Conservation (phyloP, 2,329 filamentous ascomycete genomes). For the Myriosclerotinia duriaeana region DNA sequence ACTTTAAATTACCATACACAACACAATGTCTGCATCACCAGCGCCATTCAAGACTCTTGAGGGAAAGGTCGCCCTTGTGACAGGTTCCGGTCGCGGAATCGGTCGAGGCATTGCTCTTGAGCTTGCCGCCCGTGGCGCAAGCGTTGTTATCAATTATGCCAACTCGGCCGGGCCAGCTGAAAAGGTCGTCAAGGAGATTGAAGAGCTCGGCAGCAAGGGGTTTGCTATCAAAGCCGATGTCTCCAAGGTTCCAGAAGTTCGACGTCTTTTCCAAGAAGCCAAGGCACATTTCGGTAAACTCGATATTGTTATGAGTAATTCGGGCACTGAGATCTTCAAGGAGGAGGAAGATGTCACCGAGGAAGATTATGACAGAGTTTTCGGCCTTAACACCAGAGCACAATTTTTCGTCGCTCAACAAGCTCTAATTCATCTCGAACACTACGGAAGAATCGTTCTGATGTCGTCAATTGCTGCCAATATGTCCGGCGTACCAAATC, state of each 20-base stretch:
- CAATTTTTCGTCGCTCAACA: slow-evolving; percentile 78
- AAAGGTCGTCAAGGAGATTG: slow-evolving; percentile 54
- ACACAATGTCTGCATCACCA: slow-evolving; percentile 7
- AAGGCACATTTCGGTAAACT: slow-evolving; percentile 35
- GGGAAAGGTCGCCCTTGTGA: slow-evolving; percentile 75
- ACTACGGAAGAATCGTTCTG: slow-evolving; percentile 67
- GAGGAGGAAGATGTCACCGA: slow-evolving; percentile 36
- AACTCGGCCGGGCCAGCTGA: slow-evolving; percentile 56
- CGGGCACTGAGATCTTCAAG: slow-evolving; percentile 37
- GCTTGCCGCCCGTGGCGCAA: slow-evolving; percentile 44
- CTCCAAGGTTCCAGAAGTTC: slow-evolving; percentile 44
- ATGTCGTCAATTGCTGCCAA: slow-evolving; percentile 60
- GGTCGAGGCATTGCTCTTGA: slow-evolving; percentile 52
- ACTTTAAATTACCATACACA: not conserved
- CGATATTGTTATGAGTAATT: slow-evolving; percentile 39
- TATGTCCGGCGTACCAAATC: slow-evolving; percentile 60
- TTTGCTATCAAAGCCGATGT: slow-evolving; percentile 61
- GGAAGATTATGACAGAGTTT: slow-evolving; percentile 47
- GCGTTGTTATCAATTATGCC: slow-evolving; percentile 60
- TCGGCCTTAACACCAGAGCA: slow-evolving; percentile 63
- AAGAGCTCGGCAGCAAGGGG: slow-evolving; percentile 51
- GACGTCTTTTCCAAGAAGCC: slow-evolving; percentile 33
- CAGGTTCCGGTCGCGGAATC: slow-evolving; percentile 77
- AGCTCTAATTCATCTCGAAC: slow-evolving; percentile 67
- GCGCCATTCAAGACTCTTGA: slow-evolving; percentile 25